phyloP scores from a whole-genome alignment of 2,329 filamentous ascomycete species.

The Alternaria sp. region DNA sequence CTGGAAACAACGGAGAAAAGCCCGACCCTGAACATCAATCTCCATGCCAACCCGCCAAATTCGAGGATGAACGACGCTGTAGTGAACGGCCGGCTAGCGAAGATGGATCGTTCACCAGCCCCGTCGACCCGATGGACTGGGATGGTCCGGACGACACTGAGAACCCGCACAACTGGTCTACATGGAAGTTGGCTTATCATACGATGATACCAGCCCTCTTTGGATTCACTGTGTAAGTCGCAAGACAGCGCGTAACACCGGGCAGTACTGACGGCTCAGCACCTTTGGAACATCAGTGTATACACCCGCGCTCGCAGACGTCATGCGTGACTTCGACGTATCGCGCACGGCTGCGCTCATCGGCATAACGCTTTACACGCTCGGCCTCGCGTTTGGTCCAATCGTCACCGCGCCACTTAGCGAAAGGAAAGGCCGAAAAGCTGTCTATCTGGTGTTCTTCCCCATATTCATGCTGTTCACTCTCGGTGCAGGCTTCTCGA shows the following conservation, averaged over 20 bases:
- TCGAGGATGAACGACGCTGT: background rate
- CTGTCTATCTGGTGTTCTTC: conserved; percentile 58
- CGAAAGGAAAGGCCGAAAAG: conserved; percentile 63
- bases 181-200: conserved; percentile 40
- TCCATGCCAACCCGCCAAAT: background rate
- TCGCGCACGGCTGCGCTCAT: conserved; percentile 64
- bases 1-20: background rate
- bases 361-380: conserved; percentile 64
- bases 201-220: conserved; percentile 43
- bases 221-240: conserved; percentile 46
- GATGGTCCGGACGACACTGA: conserved; percentile 42
- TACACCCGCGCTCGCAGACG: conserved; percentile 54
- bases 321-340: conserved; percentile 62
- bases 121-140: conserved; percentile 30
- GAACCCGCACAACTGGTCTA: conserved; percentile 51
- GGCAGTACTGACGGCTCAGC: conserved; percentile 39
- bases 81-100: background rate
- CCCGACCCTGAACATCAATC: background rate
- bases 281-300: conserved; percentile 63
- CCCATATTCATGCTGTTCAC: conserved; percentile 62
- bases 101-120: background rate
- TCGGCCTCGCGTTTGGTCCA: conserved; percentile 67
- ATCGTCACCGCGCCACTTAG: conserved; percentile 65
- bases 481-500: conserved; percentile 60
- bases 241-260: background rate